These are phyloP conservation scores for Datisca glomerata DNA, from an alignment of 306 rosid genomes.

Conservation along the genomic window DNA sequence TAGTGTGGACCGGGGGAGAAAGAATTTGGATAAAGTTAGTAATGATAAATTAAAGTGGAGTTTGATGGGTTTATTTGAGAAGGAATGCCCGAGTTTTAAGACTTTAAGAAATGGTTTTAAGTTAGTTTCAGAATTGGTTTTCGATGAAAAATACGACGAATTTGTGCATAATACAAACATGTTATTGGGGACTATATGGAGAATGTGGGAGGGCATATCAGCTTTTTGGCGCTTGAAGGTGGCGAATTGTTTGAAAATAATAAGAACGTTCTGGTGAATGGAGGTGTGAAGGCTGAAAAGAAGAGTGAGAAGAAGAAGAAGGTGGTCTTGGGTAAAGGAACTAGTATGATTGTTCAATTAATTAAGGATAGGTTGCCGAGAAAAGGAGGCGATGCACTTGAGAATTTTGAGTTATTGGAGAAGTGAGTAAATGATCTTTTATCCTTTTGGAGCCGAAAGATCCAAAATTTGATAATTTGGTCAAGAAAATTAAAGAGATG, in stretches of 20 bases:
- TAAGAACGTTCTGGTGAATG: conserved; percentile 22
- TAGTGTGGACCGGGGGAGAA: conserved; percentile 35
- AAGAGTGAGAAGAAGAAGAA: conserved; percentile 71
- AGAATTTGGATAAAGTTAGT: conserved; percentile 25
- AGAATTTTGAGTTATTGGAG: conserved; percentile 29
- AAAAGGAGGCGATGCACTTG: conserved; percentile 15
- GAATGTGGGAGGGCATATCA: conserved; percentile 52
- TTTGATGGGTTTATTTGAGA: conserved; percentile 32
- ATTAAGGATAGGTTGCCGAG: conserved; percentile 55
- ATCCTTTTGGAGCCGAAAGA: conserved; percentile 44
- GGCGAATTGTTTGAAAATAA: conserved; percentile 36
- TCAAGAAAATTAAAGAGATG: conserved; percentile 55
- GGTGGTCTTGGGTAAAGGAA: conserved; percentile 66
- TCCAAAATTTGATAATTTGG: conserved; percentile 34
- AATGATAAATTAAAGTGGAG: conserved; percentile 13
- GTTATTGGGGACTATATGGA: conserved; percentile 49
- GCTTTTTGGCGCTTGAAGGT: conserved; percentile 44
- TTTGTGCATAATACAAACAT: conserved; percentile 42
- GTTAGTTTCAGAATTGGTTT: conserved; percentile 26
- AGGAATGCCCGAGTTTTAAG: conserved; percentile 32
- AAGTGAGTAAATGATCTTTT: conserved; percentile 33
- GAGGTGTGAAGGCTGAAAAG: conserved; percentile 34
- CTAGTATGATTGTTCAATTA: conserved; percentile 43
- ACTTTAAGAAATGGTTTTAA: conserved; percentile 25
- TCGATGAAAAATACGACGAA: conserved; percentile 28